phyloP scores from a whole-genome alignment of 1,284 basidiomycete species.

The Austroboletus olivaceoglutinosus region DNA sequence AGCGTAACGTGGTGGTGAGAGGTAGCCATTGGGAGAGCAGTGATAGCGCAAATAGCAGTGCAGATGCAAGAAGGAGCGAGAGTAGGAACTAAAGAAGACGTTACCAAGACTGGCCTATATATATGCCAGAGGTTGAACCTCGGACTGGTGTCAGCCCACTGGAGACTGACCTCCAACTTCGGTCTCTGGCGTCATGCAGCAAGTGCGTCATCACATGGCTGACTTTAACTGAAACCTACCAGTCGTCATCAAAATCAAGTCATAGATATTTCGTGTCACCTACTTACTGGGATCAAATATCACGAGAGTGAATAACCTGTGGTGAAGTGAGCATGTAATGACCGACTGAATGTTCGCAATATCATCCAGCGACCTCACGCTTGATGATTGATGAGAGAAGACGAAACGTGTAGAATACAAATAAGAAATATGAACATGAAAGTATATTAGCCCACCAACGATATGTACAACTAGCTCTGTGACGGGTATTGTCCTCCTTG shows the following conservation, averaged over 20 bases:
- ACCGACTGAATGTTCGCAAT: neutral
- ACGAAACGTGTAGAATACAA: constrained; percentile 9
- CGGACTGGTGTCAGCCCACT: constrained; percentile 3
- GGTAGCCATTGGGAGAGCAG: constrained; percentile 8
- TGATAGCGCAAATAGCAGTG: neutral
- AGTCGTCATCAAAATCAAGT: neutral
- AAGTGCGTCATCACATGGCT: neutral
- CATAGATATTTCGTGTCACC: too few relatives aligned
- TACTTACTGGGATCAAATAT: neutral
- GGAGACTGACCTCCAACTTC: neutral
- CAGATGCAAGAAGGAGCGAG: neutral
- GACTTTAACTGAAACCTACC: neutral
- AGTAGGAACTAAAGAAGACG: constrained; percentile 3
- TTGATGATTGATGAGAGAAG: neutral
- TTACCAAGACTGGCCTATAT: constrained; percentile 4
- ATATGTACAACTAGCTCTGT: constrained; percentile 24
- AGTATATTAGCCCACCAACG: constrained; percentile 16
- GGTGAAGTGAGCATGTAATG: neutral
- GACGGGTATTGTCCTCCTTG: constrained; percentile 34
- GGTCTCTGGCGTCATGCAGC: neutral
- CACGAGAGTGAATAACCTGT: neutral
- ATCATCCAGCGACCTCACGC: constrained; percentile 7
- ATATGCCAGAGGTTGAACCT: constrained; percentile 6
- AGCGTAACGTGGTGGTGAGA: constrained; percentile 1
- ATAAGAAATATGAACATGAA: constrained; percentile 10